These are phyloP conservation scores for Cladobotryum mycophilum DNA, from an alignment of 2,329 filamentous ascomycete genomes.

Conservation along the genomic window DNA sequence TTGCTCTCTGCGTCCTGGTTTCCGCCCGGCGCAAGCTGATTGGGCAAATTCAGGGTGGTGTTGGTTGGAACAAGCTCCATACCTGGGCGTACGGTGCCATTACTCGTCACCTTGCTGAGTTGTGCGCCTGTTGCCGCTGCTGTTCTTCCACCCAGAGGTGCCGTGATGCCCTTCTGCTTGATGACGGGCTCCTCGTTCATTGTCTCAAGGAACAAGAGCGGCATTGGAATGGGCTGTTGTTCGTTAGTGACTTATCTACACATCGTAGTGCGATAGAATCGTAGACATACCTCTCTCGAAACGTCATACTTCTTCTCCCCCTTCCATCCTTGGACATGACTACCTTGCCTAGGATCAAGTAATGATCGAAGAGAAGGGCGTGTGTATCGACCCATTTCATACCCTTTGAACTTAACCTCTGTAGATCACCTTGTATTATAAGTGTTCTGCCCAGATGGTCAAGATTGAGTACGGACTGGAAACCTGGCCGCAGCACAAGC, in stretches of 20 bases:
- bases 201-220: constrained; percentile 85
- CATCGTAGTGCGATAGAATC: constrained; percentile 6
- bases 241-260: constrained; percentile 21
- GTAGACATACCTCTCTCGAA: constrained; percentile 64
- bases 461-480: constrained; percentile 83
- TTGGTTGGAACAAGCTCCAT: constrained; percentile 64
- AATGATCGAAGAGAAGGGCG: constrained; percentile 92
- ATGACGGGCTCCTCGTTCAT: constrained; percentile 86
- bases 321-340: constrained; percentile 61
- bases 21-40: constrained; percentile 32
- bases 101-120: constrained; percentile 49
- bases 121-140: constrained; percentile 53
- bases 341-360: constrained; percentile 85
- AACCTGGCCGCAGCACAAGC: constrained; percentile 77
- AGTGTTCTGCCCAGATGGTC: constrained; percentile 91
- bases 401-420: constrained; percentile 79
- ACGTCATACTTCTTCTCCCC: constrained; percentile 86
- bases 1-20: constrained; percentile 70
- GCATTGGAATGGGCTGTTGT: constrained; percentile 81
- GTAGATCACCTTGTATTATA: constrained; percentile 81
- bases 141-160: constrained; percentile 53
- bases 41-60: constrained; percentile 54
- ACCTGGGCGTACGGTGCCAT: constrained; percentile 47
- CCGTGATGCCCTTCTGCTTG: constrained; percentile 70
- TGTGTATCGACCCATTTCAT: constrained; percentile 94